Conservation (phyloP, 352 stramenopile species). For the Phytopythium aichiense region DNA sequence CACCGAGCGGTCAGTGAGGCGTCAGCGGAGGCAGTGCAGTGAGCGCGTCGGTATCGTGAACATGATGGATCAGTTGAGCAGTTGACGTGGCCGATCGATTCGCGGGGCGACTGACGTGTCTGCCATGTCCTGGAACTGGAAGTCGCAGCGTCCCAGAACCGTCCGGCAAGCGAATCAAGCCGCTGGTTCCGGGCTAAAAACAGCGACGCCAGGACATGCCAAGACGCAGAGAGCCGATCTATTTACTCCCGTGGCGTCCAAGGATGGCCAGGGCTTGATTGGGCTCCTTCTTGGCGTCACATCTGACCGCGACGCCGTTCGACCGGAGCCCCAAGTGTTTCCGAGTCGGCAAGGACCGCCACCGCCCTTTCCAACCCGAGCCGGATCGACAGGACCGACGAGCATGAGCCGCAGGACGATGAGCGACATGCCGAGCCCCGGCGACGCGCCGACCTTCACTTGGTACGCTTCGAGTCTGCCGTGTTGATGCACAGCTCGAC, state of each 20-base stretch:
- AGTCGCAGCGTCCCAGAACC: background rate
- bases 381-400: background rate
- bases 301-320: background rate
- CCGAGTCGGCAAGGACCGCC: background rate
- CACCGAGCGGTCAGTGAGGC: background rate
- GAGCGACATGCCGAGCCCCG: conserved; percentile 17
- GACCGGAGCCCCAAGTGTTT: background rate
- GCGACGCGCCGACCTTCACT: conserved; percentile 61
- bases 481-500: conserved; percentile 6
- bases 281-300: background rate
- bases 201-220: background rate
- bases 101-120: background rate
- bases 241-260: background rate
- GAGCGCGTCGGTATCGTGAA: background rate
- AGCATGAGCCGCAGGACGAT: conserved; percentile 12
- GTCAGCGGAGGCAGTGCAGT: background rate
- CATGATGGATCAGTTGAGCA: background rate
- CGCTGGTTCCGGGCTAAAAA: background rate
- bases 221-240: background rate
- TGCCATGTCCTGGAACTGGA: background rate
- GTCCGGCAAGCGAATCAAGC: background rate
- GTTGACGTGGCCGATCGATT: background rate
- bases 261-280: background rate
- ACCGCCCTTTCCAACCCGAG: background rate
- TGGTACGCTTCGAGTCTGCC: conserved; percentile 26